These are phyloP conservation scores for Penicillium crustosum DNA, from an alignment of 2,329 filamentous ascomycete genomes.

Conservation along the genomic window DNA sequence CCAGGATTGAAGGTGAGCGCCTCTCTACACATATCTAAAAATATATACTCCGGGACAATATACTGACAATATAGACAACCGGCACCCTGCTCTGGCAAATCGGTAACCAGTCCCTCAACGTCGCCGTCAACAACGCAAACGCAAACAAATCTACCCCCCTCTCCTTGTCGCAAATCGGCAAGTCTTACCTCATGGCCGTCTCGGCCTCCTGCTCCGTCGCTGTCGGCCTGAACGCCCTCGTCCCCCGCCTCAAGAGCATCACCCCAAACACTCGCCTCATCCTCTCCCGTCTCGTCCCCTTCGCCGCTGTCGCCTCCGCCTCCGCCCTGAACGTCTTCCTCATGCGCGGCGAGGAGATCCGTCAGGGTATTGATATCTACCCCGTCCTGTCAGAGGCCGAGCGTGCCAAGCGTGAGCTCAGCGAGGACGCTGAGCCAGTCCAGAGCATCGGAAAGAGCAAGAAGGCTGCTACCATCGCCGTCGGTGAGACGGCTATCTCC, in stretches of 20 bases:
- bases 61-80: constrained; percentile 56
- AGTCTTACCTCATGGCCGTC: constrained; percentile 91
- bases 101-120: constrained; percentile 95
- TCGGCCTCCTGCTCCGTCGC: constrained; percentile 92
- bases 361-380: constrained; percentile 87
- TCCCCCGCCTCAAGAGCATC: constrained; percentile 77
- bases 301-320: constrained; percentile 89
- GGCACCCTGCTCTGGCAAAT: constrained; percentile 94
- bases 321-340: constrained; percentile 93
- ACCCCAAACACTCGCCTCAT: constrained; percentile 73
- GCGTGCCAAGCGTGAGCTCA: constrained; percentile 63
- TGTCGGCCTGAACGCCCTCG: constrained; percentile 83
- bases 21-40: background rate
- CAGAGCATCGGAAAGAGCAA: constrained; percentile 79
- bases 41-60: background rate
- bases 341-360: constrained; percentile 96
- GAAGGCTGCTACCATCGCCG: constrained; percentile 83
- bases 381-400: constrained; percentile 73
- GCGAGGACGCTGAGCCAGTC: constrained; percentile 55
- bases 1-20: constrained; percentile 70
- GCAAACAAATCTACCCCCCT: constrained; percentile 96
- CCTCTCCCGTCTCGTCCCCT: constrained; percentile 85
- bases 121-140: constrained; percentile 96
- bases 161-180: constrained; percentile 72
- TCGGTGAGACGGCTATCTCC: constrained; percentile 87